Evolutionary conservation across 2,329 filamentous ascomycete species (phyloP), one percentile per base, ranked within the genome.

Genomic region (Aspergillus intermedius): DNA sequence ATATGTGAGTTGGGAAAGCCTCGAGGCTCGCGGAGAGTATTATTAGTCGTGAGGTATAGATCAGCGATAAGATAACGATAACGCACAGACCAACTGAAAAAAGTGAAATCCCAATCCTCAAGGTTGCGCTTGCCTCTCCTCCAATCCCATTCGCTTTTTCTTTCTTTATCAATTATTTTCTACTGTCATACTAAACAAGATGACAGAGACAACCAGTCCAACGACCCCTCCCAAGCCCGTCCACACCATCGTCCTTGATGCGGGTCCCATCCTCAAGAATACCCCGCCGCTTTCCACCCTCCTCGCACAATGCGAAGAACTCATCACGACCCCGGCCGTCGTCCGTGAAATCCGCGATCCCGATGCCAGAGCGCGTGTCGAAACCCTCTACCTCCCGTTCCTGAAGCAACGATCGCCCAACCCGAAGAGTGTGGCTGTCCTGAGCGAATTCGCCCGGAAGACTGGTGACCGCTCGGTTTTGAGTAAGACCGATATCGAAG

Each of bases 211-310:
- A 13, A 58, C 55, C 50, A 49, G 61, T 41, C 42, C 49, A 10
- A 52, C 57, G 12, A 28, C 53, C 23, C 48, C 64, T 3, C 40
- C 61, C 6, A 95, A 91, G 65, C 79, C 84, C 0, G 82, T 95
- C 44, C 84, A 94, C 72, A 86, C 85, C 47, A 81, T 97, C 45
- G 80, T 97, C 23, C 79, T 98, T 57, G 93, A 98, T 65, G 87
- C 93, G 3, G 91, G 91, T 22, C 90, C 91, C 6, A 83, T 98
- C 52, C 91, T 98, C 68, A 91, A 91, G 66, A 96, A 96, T 72
- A 86, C 93, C 55, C 89, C 91, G 10, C 77, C 88, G 9, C 81
- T 93, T 21, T 94, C 88, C 42, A 88, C 87, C 0, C 81, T 98
- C 9, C 75, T 95, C 45, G 78, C 81, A 34, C 83, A 88, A 65